phyloP scores from a whole-genome alignment of 768 basidiomycete species.

The Cyathus striatus region DNA sequence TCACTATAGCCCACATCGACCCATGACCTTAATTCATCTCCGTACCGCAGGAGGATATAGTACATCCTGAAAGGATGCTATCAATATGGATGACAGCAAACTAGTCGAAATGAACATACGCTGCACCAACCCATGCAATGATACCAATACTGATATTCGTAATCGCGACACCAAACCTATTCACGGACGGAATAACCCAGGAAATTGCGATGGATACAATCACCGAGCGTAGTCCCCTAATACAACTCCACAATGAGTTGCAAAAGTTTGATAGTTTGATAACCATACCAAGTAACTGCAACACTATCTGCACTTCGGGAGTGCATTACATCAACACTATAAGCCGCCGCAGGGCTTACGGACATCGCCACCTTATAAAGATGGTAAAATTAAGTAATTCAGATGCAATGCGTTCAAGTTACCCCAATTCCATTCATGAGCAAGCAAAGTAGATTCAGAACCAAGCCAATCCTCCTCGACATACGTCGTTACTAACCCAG shows the following conservation, averaged over 20 bases:
- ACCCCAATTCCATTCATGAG: constrained; percentile 61
- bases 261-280: no score
- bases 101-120: no score
- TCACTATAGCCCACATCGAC: not conserved
- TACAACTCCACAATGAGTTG: no score
- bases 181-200: no score
- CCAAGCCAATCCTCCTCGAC: constrained; percentile 39
- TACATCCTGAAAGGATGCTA: no score
- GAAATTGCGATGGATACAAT: no score
- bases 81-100: no score
- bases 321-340: constrained; percentile 58
- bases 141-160: no score
- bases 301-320: constrained; percentile 57
- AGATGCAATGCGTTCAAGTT: constrained; percentile 16
- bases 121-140: no score
- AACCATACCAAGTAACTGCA: no score
- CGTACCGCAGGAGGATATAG: constrained; percentile 39
- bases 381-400: not conserved
- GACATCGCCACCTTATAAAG: constrained; percentile 47
- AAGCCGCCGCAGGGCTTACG: constrained; percentile 50
- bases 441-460: constrained; percentile 42
- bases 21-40: constrained; percentile 33
- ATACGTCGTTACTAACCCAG: constrained; percentile 42
- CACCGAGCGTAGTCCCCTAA: no score
- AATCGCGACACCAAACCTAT: no score